Evolutionary conservation across 768 basidiomycete genomes (phyloP).

Genomic region (Naganishia randhawae): DNA sequence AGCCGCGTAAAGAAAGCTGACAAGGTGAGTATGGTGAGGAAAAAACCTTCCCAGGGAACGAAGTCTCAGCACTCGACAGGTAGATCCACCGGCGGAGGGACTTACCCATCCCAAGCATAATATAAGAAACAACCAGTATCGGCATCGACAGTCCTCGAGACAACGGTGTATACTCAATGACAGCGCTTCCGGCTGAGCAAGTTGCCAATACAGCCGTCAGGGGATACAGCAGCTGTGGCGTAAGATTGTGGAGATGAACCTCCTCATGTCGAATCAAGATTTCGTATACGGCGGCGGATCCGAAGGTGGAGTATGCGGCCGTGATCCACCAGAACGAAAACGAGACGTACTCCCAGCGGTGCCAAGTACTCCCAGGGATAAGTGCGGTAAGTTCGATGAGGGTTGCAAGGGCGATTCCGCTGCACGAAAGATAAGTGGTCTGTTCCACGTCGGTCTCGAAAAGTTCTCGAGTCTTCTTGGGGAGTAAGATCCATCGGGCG

Average conservation of each 20-base stretch:
- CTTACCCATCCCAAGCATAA: conserved; percentile 33
- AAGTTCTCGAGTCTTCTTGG: conserved; percentile 24
- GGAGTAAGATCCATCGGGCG: conserved; percentile 31
- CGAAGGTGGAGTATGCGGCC: conserved; percentile 19
- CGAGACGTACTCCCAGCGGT: conserved; percentile 32
- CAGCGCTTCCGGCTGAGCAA: conserved; percentile 28
- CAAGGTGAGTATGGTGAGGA: conserved; percentile 30
- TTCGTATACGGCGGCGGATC: conserved; percentile 29
- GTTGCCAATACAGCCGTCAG: conserved; percentile 29
- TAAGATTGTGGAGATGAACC: conserved; percentile 27
- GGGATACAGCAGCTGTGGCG: conserved; percentile 30
- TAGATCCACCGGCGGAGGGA: not conserved
- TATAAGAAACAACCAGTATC: conserved; percentile 29
- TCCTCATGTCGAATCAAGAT: conserved; percentile 33
- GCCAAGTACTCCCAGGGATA: conserved; percentile 26
- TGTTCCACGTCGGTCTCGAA: conserved; percentile 33
- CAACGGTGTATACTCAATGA: conserved; percentile 30
- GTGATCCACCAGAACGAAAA: conserved; percentile 31
- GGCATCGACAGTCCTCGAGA: conserved; percentile 17
- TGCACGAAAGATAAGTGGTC: conserved; percentile 31
- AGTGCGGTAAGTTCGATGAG: conserved; percentile 30
- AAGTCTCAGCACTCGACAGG: not conserved
- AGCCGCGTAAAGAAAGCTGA: conserved; percentile 33
- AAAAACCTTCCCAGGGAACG: conserved; percentile 25
- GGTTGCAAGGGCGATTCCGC: conserved; percentile 27